Conservation (phyloP, 257 asterid genomes). For the Scutellaria minor region DNA sequence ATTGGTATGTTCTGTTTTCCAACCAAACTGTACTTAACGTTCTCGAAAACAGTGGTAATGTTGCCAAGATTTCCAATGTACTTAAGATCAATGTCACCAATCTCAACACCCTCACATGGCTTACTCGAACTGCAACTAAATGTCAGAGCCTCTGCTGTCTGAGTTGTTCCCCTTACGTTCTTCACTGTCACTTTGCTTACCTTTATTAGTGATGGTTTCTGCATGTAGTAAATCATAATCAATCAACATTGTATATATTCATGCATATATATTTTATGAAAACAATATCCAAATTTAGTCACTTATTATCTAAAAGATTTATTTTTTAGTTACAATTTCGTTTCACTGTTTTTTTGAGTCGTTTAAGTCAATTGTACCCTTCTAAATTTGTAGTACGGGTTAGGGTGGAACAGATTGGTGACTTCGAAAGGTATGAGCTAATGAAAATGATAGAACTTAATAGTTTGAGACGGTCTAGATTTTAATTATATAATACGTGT, state of each 20-base stretch:
- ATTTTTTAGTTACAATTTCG: no score
- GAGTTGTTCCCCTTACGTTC: slow-evolving; percentile 49
- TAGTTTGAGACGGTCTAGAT: no score
- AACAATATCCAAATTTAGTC: not conserved
- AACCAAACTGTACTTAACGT: slow-evolving; percentile 41
- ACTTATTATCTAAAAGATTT: no score
- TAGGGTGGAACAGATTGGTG: no score
- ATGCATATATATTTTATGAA: no score
- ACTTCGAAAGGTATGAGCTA: no score
- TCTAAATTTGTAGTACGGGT: no score
- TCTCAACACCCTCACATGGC: slow-evolving; percentile 52
- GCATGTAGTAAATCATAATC: not conserved
- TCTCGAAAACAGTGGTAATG: slow-evolving; percentile 42
- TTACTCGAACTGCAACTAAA: slow-evolving; percentile 48
- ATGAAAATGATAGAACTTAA: no score
- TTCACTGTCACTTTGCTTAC: slow-evolving; percentile 31
- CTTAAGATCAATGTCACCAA: slow-evolving; percentile 50
- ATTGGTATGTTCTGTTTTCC: slow-evolving; percentile 53
- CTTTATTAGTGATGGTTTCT: slow-evolving; percentile 39
- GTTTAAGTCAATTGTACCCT: no score
- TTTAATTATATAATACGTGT: no score
- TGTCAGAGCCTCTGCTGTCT: slow-evolving; percentile 28
- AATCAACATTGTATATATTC: no score
- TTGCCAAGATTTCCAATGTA: slow-evolving; percentile 44
- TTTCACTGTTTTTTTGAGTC: no score